Evolutionary conservation across 1,284 basidiomycete species (phyloP).

Genomic region (Vanrija pseudolonga): DNA sequence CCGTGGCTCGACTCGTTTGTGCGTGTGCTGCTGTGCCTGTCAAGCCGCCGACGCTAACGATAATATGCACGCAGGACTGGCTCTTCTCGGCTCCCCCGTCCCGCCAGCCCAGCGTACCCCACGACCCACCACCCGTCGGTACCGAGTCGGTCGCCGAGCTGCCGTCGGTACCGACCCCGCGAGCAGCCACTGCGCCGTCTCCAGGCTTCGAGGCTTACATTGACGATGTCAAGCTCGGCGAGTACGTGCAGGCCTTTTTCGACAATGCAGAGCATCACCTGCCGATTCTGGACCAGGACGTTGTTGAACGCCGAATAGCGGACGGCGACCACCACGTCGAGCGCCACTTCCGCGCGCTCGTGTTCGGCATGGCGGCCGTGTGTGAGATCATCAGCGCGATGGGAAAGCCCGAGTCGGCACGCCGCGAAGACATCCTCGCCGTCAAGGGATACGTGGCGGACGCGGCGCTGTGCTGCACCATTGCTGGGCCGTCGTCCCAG

Average conservation of each 20-base stretch:
- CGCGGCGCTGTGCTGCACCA: neutral
- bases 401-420: neutral
- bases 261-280: neutral
- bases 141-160: neutral
- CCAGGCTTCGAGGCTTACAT: neutral
- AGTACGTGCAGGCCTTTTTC: neutral
- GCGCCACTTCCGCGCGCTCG: neutral
- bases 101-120: neutral
- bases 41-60: no score
- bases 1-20: neutral
- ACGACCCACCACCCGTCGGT: neutral
- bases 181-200: no score
- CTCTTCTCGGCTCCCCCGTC: no score
- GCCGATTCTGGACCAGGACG: neutral
- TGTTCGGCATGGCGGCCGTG: neutral
- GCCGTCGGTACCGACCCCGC: neutral
- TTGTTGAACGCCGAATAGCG: neutral
- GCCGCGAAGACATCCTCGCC: neutral
- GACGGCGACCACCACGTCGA: neutral
- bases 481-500: neutral
- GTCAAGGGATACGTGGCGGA: neutral
- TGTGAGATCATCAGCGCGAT: neutral
- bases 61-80: no score
- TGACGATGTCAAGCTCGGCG: neutral
- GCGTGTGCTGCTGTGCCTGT: no score